Conservation (phyloP, 2,329 filamentous ascomycete genomes). For the Aspergillus jensenii region DNA sequence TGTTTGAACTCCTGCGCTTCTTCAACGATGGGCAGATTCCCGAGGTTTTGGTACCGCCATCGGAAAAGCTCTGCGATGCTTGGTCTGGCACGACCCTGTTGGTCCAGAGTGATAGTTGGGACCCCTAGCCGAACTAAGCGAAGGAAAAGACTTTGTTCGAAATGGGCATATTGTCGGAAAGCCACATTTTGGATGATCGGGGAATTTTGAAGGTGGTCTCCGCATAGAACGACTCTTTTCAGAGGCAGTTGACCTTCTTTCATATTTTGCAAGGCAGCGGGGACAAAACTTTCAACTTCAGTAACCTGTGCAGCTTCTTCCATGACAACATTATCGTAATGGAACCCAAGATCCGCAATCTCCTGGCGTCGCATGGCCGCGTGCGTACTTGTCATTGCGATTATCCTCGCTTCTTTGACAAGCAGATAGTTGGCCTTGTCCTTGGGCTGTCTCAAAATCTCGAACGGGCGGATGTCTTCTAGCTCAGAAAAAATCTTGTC, state of each 20-base stretch:
- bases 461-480: slow-evolving; percentile 90
- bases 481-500: slow-evolving; percentile 87
- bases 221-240: slow-evolving; percentile 86
- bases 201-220: slow-evolving; percentile 95
- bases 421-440: slow-evolving; percentile 97
- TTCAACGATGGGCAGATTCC: slow-evolving; percentile 74
- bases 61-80: slow-evolving; percentile 86
- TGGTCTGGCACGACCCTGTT: slow-evolving; percentile 86
- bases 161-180: slow-evolving; percentile 90
- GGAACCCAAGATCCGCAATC: slow-evolving; percentile 88
- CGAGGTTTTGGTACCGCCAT: slow-evolving; percentile 84
- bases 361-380: slow-evolving; percentile 91
- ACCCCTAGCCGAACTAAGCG: slow-evolving; percentile 87
- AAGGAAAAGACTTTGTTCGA: slow-evolving; percentile 93
- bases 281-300: slow-evolving; percentile 95
- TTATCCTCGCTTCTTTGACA: slow-evolving; percentile 91
- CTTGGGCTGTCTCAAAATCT: slow-evolving; percentile 81
- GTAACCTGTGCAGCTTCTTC: slow-evolving; percentile 98
- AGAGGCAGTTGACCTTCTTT: slow-evolving; percentile 71
- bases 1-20: slow-evolving; percentile 67
- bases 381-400: slow-evolving; percentile 98
- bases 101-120: slow-evolving; percentile 85
- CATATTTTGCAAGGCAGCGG: slow-evolving; percentile 84
- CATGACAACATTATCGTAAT: slow-evolving; percentile 97
- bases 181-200: slow-evolving; percentile 93